Base-by-base conservation (phyloP, 306 rosid genomes). In the Cucurbita pepo region DNA sequence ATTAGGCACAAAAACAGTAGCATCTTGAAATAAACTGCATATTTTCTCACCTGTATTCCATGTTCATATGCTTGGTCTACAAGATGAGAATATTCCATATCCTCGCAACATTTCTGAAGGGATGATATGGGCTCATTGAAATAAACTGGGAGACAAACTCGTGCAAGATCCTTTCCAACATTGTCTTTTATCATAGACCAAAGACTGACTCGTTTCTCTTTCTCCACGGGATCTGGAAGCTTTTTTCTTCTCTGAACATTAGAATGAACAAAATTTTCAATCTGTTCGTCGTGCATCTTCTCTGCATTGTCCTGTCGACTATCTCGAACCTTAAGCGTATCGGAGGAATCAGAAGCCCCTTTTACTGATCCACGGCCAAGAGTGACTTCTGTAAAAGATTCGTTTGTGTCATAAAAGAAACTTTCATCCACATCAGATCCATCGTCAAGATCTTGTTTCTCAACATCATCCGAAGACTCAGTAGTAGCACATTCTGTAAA, bases 171-270 rank as follows among this genome's bases (percentile, higher is more conserved):
- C 85, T 94, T 94, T 66, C 99, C 97, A 79, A 91, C 99, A 63
- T 91, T 94, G 85, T 94, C 99, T 83, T 94, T 94, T 74, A 94
- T 94, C 89, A 94, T 85, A 16, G 95, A 89, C 99, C 99, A 94
- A 65, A 94, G 95, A 82, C 99, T 94, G 70, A 94, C 89, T 16
- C 96, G 91, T 77, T 89, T 91, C 91, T 94, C 99, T 79, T 94
- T 94, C 91, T 94, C 99, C 43, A 88, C 76, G 10, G 97, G 97
- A 82, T 82, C 85, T 11, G 99, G 97, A 82, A 91, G 97, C 82
- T 87, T 88, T 83, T 72, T 85, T 76, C 97, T 81, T 85, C 99
- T 89, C 69, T 75, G 85, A 75, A 87, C 71, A 74, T 79, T 82
- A 58, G 86, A 81, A 81, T 78, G 75, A 5, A 76, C 75, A 78